Percentiles rank a stretch among this genome's conserved stretches.
Conservation (phyloP, 768 basidiomycete genomes). For the Boletus bicolor region DNA sequence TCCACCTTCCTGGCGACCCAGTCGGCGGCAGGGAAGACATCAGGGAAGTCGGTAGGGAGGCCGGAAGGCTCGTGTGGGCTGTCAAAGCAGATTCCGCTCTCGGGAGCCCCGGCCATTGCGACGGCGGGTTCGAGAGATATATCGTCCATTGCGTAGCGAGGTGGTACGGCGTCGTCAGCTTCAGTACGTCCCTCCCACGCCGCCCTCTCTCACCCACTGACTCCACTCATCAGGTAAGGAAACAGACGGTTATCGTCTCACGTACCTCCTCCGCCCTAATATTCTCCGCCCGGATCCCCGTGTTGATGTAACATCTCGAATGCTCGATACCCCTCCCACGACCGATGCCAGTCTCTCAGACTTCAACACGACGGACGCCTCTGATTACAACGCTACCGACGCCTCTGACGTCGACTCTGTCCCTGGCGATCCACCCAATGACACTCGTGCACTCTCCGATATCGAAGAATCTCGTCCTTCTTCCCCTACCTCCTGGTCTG, state of each 20-base stretch:
- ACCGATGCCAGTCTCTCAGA: constrained; percentile 54
- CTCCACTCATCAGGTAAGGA: constrained; percentile 38
- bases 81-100: constrained; percentile 30
- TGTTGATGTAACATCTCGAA: constrained; percentile 24
- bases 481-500: constrained; percentile 38
- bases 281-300: constrained; percentile 55
- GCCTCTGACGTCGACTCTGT: constrained; percentile 26
- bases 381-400: constrained; percentile 14
- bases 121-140: constrained; percentile 75
- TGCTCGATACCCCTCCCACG: constrained; percentile 67
- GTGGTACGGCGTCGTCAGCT: constrained; percentile 77
- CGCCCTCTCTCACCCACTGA: background rate
- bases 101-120: constrained; percentile 17
- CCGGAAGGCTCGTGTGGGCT: constrained; percentile 70
- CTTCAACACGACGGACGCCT: constrained; percentile 20
- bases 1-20: constrained; percentile 39
- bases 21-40: constrained; percentile 55
- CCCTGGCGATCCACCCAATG: constrained; percentile 8
- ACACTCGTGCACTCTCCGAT: constrained; percentile 20
- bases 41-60: constrained; percentile 63
- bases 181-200: constrained; percentile 52
- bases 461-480: constrained; percentile 30
- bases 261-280: constrained; percentile 79
- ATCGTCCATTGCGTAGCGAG: constrained; percentile 81
- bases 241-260: constrained; percentile 55